Base-by-base conservation (phyloP, 306 rosid genomes). In the Cucumis melo region DNA sequence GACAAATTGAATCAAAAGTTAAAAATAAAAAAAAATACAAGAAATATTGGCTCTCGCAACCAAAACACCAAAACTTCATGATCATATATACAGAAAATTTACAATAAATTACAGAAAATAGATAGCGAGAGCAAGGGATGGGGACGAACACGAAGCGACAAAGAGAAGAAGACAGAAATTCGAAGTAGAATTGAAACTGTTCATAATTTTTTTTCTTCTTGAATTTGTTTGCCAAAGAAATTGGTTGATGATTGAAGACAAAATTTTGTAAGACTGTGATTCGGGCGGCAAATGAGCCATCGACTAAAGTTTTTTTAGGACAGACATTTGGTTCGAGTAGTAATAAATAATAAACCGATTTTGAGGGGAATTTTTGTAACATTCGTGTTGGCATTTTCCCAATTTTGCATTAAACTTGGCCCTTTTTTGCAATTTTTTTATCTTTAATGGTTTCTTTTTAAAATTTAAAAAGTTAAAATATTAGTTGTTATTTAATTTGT, bases 281-380 rank as follows among this genome's bases (percentile, higher is more conserved):
- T 76, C 79, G 79, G 79, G 46, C 79, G 79, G 79, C 79, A 76
- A 76, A 75, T 14, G 24, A 76, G 68, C 79, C 66, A 76, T 56
- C 21, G 14, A 29, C 70, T 41, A 76, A 59, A 70, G 54, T 41
- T 20, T 41, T 41, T 41, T 1, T 32, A 66, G 54, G 73, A 66
- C 53, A 41, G 73, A 66, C 73, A 39, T 41, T 66, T 39, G 73
- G 34, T 65, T 65, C 51, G 46, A 16, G 70, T 8, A 39, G 1
- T n/a, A 29, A 65, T 38, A 39, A 65, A 19, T 65, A 65, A 19
- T 65, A 65, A 36, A 41, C 10, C 51, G 3, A 10, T 10, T 38
- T 65, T 38, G 8, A 19, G 16, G 15, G 51, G 50, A 65, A 65
- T 5, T 19, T 66, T 66, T 66, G 53, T 66, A 66, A 66, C 5